Evolutionary conservation across 2,329 filamentous ascomycete genomes (phyloP), one percentile per base, ranked within the genome.

Genomic region (Setomelanomma holmii): DNA sequence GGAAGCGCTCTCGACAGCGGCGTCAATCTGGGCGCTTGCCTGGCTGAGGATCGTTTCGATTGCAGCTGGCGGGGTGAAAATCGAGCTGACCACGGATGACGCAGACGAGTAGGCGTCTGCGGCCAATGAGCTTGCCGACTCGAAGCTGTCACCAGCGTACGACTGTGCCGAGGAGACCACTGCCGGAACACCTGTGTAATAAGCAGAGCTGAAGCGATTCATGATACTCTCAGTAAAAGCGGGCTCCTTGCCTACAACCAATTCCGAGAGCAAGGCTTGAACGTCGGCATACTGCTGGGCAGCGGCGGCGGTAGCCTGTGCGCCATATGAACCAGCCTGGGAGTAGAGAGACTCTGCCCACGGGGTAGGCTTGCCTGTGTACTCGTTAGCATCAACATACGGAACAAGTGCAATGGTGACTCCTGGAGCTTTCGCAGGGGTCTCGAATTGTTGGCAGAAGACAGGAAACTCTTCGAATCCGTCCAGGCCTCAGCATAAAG

Each of bases 181-280:
- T 0, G 80, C 85, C 0, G 85, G 80, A 1, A 83, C 76, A 1
- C 86, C 88, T 0, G 86, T 90, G 20, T 86, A 84, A 66, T 93
- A 95, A 0, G 86, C 89, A 3, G 84, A 87, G 49, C 85, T 84
- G 11, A 96, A 81, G 45, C 89, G 84, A 45, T 80, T 85, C 75
- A 91, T 86, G 3, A 93, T 88, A 53, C 89, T 92, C 67, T 96
- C 89, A 0, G 88, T 92, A 65, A 91, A 96, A 12, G 87, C 86
- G 0, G 90, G 87, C 69, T 96, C 91, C 71, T 88, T 91, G 46
- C 89, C 91, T 35, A 82, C 76, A 12, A 96, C 80, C 1, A 96
- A 79, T 72, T 96, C 91, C 1, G 88, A 89, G 12, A 96, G 82
- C 1, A 95, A 82, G 11, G 83, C 84, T 68, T 87, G 86, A 4